A percentile compares a stretch with the other conserved stretches of the same genome.
phyloP scores from a whole-genome alignment of 1,284 basidiomycete genomes.

The Inonotus hispidus region DNA sequence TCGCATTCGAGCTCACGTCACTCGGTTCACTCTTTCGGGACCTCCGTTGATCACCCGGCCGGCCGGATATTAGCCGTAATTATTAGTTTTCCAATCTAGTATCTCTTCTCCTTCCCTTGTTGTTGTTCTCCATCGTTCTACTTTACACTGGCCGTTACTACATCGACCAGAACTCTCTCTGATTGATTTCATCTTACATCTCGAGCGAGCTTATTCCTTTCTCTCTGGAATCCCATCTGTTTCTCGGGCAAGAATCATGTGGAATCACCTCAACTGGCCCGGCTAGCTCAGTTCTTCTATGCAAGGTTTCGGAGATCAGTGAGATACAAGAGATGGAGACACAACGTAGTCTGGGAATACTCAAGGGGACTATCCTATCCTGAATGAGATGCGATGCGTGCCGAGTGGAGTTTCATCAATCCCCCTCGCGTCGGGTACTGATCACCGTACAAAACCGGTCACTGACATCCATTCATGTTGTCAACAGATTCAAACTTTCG shows the following conservation, averaged over 20 bases:
- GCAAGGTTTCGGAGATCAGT: background rate
- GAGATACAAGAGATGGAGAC: background rate
- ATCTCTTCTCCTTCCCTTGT: background rate
- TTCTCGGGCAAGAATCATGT: background rate
- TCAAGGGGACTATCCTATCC: background rate
- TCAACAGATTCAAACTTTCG: background rate
- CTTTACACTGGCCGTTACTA: too few species aligned
- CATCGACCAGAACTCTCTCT: background rate
- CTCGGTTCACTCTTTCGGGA: too few species aligned
- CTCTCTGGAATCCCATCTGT: background rate
- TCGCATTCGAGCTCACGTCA: too few species aligned
- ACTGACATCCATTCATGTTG: background rate
- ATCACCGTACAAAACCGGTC: background rate
- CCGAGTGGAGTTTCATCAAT: background rate
- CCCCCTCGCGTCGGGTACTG: background rate
- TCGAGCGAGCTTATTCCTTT: background rate
- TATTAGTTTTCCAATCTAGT: too few species aligned
- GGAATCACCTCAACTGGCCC: background rate
- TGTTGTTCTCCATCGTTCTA: background rate
- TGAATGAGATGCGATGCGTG: background rate
- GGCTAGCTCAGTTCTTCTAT: background rate
- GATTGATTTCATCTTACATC: too few species aligned
- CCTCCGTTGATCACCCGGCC: too few species aligned
- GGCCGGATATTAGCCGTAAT: too few species aligned
- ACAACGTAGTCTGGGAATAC: too few species aligned